A percentile compares a stretch with the other conserved stretches of the same genome.
phyloP scores from a whole-genome alignment of 2,329 filamentous ascomycete genomes.

The Trichoderma sp. region DNA sequence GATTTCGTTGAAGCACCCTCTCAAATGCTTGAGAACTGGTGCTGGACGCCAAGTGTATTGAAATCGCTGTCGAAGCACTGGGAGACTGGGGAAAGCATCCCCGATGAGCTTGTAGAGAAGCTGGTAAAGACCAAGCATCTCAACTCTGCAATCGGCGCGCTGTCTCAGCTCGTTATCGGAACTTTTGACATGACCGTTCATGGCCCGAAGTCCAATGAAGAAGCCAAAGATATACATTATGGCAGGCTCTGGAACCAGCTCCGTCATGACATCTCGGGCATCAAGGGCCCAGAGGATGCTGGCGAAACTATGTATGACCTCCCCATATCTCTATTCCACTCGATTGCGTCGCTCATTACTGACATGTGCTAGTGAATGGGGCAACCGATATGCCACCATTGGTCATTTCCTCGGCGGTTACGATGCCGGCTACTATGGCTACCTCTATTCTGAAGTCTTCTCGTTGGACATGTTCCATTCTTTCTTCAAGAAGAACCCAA shows the following conservation, averaged over 20 bases:
- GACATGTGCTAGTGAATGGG: slow-evolving; percentile 57
- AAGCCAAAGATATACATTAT: slow-evolving; percentile 64
- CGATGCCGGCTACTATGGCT: slow-evolving; percentile 80
- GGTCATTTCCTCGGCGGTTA: slow-evolving; percentile 82
- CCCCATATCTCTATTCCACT: not conserved
- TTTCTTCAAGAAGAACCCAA: slow-evolving; percentile 74
- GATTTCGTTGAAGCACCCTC: slow-evolving; percentile 72
- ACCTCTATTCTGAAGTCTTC: slow-evolving; percentile 74
- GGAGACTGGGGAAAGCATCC: slow-evolving; percentile 66
- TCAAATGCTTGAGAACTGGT: slow-evolving; percentile 76
- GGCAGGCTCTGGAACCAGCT: slow-evolving; percentile 70
- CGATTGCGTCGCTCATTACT: slow-evolving; percentile 23
- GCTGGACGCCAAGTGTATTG: slow-evolving; percentile 65
- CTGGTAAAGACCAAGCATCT: slow-evolving; percentile 76
- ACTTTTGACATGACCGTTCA: slow-evolving; percentile 84
- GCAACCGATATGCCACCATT: slow-evolving; percentile 75
- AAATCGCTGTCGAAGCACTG: slow-evolving; percentile 71
- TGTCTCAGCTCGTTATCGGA: slow-evolving; percentile 76
- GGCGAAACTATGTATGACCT: slow-evolving; percentile 51
- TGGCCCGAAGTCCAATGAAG: slow-evolving; percentile 65
- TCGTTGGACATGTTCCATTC: slow-evolving; percentile 83
- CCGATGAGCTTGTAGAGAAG: slow-evolving; percentile 70
- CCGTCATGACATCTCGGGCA: slow-evolving; percentile 66
- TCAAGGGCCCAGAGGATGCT: slow-evolving; percentile 70
- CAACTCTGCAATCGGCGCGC: slow-evolving; percentile 75